Conservation (phyloP, 305 asterid genomes). For the Rubia peregrina region DNA sequence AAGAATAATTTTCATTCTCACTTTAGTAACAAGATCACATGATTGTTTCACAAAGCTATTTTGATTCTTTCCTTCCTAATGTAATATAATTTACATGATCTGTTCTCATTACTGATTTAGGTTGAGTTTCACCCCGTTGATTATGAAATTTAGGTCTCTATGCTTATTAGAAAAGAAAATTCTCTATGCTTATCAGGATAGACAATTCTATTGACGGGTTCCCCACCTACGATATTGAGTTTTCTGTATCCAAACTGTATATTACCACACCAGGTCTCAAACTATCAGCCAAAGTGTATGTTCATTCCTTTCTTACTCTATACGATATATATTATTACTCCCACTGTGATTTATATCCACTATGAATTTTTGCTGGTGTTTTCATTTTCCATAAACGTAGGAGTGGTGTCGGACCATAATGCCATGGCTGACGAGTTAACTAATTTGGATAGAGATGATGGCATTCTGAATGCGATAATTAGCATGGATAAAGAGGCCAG, state of each 20-base stretch:
- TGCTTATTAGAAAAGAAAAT: conserved; percentile 57
- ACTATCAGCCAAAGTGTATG: conserved; percentile 73
- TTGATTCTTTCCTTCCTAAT: not conserved
- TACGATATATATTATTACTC: too few relatives aligned
- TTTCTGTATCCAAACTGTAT: conserved; percentile 45
- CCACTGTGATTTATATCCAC: too few relatives aligned
- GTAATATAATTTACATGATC: conserved; percentile 1
- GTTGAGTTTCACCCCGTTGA: conserved; percentile 15
- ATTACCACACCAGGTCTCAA: conserved; percentile 62
- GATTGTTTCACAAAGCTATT: not conserved
- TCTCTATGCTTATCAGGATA: too few relatives aligned
- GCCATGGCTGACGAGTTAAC: conserved; percentile 44
- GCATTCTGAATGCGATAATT: conserved; percentile 33
- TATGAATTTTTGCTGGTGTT: conserved; percentile 21
- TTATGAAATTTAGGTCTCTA: conserved; percentile 13
- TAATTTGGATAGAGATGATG: conserved; percentile 24
- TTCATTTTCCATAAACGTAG: conserved; percentile 60
- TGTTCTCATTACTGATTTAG: not conserved
- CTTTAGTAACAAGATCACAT: not conserved
- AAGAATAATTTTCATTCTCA: not conserved
- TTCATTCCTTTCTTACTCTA: not conserved
- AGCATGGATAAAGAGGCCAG: conserved; percentile 73
- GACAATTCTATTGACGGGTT: conserved; percentile 66
- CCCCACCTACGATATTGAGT: conserved; percentile 56
- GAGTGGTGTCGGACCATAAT: conserved; percentile 67